Evolutionary conservation across 352 stramenopile genomes (phyloP).

Genomic region (Globisporangium acanthophoron): DNA sequence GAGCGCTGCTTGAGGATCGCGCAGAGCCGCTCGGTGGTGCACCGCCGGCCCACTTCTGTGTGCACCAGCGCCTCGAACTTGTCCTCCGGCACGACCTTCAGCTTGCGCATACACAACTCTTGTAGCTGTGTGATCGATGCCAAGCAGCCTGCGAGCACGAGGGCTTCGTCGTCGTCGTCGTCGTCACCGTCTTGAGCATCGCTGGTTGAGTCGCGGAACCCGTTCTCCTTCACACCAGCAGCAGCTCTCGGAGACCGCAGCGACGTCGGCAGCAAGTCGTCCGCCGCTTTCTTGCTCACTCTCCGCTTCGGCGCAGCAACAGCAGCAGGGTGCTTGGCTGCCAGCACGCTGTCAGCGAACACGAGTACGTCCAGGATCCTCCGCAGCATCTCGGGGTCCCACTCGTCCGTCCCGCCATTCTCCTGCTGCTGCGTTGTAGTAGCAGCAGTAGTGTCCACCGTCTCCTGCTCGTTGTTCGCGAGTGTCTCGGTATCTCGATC

Average conservation of each 20-base stretch:
- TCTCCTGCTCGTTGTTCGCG: not conserved
- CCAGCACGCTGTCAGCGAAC: conserved; percentile 52
- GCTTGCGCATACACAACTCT: conserved; percentile 42
- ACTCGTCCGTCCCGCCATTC: not conserved
- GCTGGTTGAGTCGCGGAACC: not conserved
- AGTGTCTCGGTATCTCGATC: not conserved
- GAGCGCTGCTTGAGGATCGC: conserved; percentile 59
- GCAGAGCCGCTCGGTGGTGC: conserved; percentile 61
- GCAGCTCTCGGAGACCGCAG: not conserved
- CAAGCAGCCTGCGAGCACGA: conserved; percentile 9
- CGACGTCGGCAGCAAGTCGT: not conserved
- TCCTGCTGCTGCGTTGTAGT: not conserved
- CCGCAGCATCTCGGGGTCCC: conserved; percentile 14
- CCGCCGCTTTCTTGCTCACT: conserved; percentile 4
- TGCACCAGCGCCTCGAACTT: conserved; percentile 55
- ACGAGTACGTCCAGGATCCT: conserved; percentile 43
- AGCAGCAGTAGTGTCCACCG: not conserved
- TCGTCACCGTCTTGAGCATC: not conserved
- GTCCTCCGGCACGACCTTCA: conserved; percentile 40
- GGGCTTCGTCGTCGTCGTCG: conserved; percentile 5
- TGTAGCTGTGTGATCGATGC: conserved; percentile 33
- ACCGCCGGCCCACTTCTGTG: conserved; percentile 54
- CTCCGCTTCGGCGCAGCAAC: conserved; percentile 5
- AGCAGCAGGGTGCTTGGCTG: conserved; percentile 27
- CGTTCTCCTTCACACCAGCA: not conserved